Evolutionary conservation across 169 alveolate genomes (phyloP), one percentile per base, ranked within the genome.

Genomic region (Cystoisospora suis): DNA sequence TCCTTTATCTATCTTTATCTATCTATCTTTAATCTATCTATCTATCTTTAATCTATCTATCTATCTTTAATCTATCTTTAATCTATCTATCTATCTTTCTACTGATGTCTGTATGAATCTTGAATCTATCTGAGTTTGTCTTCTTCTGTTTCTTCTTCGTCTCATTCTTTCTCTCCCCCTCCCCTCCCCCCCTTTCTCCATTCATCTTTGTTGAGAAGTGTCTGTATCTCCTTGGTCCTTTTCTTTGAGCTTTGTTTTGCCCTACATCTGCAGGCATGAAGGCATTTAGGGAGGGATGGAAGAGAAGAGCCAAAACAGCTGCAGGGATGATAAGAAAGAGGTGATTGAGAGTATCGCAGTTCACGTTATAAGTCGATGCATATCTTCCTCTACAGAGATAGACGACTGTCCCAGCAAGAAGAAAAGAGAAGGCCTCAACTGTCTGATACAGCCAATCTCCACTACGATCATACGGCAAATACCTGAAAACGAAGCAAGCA

Each of bases 401-500:
- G 32, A 95, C 98, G 9, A 97, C 92, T 45, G 96, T 93, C 46
- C 96, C 96, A 34, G 98, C 95, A 61, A 96, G 94, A 56, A 91
- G 90, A 70, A 97, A 90, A 45, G 97, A 95, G 72, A 96, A 69
- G 7, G 97, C 96, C 95, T 97, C 99, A 42, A 97, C 94, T 29
- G 96, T 80, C 88, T 97, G 99, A 91, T 97, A 97, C 46, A 97
- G 93, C 98, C 98, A 97, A 86, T 97, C 99, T 9, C 99, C 99
- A 46, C 97, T 94, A n/a, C 98, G 86, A 81, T 97, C 99, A 59
- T 97, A 96, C 27, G 99, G 99, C 29, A 97, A 90, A 81, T 97
- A 95, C 72, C 97, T 95, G 93, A 29, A 75, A 49, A 4, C 5
- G 12, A 15, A 44, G 34, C 36, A n/a, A 56, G 27, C 15, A 56